These are phyloP conservation scores for Ascocoryne sarcoides DNA, from an alignment of 2,329 filamentous ascomycete species.

Conservation along the genomic window DNA sequence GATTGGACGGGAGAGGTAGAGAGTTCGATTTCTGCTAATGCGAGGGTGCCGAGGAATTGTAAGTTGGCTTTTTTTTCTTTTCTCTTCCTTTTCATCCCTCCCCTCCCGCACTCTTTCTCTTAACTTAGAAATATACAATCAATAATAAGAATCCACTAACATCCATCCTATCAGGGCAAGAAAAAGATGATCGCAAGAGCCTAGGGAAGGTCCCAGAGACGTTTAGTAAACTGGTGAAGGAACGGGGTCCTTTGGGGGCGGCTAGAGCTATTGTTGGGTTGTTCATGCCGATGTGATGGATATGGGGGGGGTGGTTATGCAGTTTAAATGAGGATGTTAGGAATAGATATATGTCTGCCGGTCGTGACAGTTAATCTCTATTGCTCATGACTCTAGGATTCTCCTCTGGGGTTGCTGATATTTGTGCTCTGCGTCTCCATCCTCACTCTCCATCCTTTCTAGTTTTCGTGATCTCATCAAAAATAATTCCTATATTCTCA, in stretches of 20 bases:
- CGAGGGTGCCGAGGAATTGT: conserved; percentile 55
- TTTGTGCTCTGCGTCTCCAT: too few species aligned
- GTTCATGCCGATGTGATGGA: conserved; percentile 27
- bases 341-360: too few species aligned
- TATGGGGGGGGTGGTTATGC: too few species aligned
- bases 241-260: conserved; percentile 47
- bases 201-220: conserved; percentile 49
- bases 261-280: conserved; percentile 53
- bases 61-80: conserved; percentile 34
- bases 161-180: conserved; percentile 37
- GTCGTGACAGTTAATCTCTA: too few species aligned
- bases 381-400: too few species aligned
- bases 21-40: conserved; percentile 45
- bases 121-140: too few species aligned
- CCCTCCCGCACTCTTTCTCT: neutral
- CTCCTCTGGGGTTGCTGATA: too few species aligned
- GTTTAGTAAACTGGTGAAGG: conserved; percentile 50
- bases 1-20: conserved; percentile 67
- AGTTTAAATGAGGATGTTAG: too few species aligned
- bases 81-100: neutral
- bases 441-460: too few species aligned
- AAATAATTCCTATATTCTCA: too few species aligned
- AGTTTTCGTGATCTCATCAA: too few species aligned
- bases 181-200: conserved; percentile 46
- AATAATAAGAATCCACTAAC: too few species aligned